Base-by-base conservation (phyloP, 257 asterid genomes). In the Solanum medicagineum region DNA sequence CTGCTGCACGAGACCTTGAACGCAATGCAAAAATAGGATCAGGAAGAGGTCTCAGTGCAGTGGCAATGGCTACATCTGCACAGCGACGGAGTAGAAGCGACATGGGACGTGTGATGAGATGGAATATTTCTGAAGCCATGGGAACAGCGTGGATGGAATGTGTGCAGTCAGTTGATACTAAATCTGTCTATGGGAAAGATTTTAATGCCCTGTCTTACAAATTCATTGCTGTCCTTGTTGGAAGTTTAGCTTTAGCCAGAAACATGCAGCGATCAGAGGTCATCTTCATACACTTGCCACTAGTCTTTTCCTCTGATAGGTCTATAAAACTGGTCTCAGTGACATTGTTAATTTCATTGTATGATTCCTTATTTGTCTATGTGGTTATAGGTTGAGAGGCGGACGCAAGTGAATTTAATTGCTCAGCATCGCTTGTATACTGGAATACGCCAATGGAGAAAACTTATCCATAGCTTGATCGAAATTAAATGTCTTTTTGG, bases 31-130 rank as follows among this genome's bases (percentile, higher is more conserved):
- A 96, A 89, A 96, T 96, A 89, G 99, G 99, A 84, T 93, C 99
- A 55, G 98, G 99, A 90, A 92, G 99, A 91, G 99, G 99, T 86
- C 99, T 96, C 83, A 95, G 98, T 89, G 99, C 99, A 55, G 99
- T 96, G 91, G 99, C 99, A 85, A 95, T 96, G 98, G 99, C 99
- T 86, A 95, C 99, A 47, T 92, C 99, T 66, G 96, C 98, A 2
- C 98, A 95, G 85, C 91, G 99, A 10, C 92, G 98, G 87, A 91
- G 89, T 87, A 90, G 87, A 91, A 92, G 97, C 89, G 99, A 95
- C 83, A 84, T 87, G 81, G 98, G 92, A 63, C 98, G 99, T 22
- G 99, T 95, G 83, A 95, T 86, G 90, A 93, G 99, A 90, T 97
- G 99, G 99, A 97, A 93, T 91, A 91, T 92, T 84, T 95, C 98